Evolutionary conservation across 768 basidiomycete genomes (phyloP), one percentile per base, ranked within the genome.

Genomic region (Steccherinum ochraceum): DNA sequence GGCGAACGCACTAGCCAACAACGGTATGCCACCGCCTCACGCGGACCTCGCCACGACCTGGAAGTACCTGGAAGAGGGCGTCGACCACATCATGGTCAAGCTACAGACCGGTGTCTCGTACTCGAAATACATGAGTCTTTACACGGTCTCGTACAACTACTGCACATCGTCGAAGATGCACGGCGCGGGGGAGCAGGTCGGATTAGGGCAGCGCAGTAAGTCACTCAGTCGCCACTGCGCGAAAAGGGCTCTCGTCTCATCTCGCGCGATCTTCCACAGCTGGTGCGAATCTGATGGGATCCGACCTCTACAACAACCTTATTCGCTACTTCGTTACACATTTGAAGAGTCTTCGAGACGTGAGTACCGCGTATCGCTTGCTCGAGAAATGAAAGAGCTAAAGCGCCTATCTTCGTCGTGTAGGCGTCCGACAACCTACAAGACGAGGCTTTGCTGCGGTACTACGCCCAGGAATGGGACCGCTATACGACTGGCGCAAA

Each of bases 91-190:
- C 65, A 91, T 93, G 89, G 90, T 86, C 58, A 89, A 89, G 68
- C 74, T 91, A 18, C 87, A 90, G 61, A 89, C 87, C 0, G 90
- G 90, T 53, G 86, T 93, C 48, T 90, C 90, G 19, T 90, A 89
- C 69, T 86, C 87, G 53, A 90, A 83, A 76, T 91, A 92, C 66
- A 92, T 87, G 90, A 78, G 67, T 56, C 74, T 83, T 53, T 93
- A 97, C 70, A 95, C 93, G 20, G 90, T 93, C 48, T 89, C 91
- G 7, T 98, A 99, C 76, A 97, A 98, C 73, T 98, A 95, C 67
- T 99, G 96, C 64, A 97, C 91, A 23, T 88, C 87, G 24, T 88
- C 87, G 2, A 85, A 84, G 67, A 86, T 86, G 83, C 80, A 66
- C 60, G 74, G 75, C 44, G 69, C 63, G 20, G 69, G 72, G 18